Percentiles rank a stretch among this genome's conserved stretches.
Evolutionary conservation across 1,284 basidiomycete genomes (phyloP).

Genomic region (Marasmius sp.): DNA sequence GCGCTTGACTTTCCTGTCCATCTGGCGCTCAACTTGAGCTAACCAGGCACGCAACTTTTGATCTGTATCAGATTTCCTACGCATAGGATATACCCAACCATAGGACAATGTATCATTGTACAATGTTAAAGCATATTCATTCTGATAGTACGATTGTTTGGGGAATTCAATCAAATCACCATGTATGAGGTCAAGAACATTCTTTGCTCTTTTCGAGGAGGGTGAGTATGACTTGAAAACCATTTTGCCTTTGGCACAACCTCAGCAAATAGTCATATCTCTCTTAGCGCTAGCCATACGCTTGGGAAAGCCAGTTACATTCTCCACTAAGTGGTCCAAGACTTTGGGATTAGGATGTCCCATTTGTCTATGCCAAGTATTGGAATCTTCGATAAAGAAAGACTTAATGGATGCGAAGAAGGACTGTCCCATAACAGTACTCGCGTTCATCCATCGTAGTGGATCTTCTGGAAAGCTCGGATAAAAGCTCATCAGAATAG

Average conservation of each 20-base stretch:
- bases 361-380: constrained; percentile 12
- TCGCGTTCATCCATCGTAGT: no score
- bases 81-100: constrained; percentile 7
- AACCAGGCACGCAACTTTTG: constrained; percentile 1
- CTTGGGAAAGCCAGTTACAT: constrained; percentile 12
- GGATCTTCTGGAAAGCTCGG: no score
- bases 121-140: constrained; percentile 26
- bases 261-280: constrained; percentile 14
- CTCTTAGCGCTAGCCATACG: constrained; percentile 10
- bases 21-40: constrained; percentile 1
- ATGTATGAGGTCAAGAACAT: constrained; percentile 22
- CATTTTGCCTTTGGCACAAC: constrained; percentile 27
- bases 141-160: constrained; percentile 18
- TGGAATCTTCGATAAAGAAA: no score
- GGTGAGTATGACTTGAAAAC: constrained; percentile 14
- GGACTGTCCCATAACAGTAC: no score
- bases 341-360: constrained; percentile 16
- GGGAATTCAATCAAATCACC: constrained; percentile 25
- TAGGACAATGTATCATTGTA: constrained; percentile 22
- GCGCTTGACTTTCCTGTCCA: constrained; percentile 1
- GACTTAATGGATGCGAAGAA: no score
- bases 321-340: constrained; percentile 5
- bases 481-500: no score
- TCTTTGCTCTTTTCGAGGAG: constrained; percentile 9
- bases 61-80: constrained; percentile 6